These are phyloP conservation scores for Leccinum variicolor DNA, from an alignment of 768 basidiomycete species.

Conservation along the genomic window DNA sequence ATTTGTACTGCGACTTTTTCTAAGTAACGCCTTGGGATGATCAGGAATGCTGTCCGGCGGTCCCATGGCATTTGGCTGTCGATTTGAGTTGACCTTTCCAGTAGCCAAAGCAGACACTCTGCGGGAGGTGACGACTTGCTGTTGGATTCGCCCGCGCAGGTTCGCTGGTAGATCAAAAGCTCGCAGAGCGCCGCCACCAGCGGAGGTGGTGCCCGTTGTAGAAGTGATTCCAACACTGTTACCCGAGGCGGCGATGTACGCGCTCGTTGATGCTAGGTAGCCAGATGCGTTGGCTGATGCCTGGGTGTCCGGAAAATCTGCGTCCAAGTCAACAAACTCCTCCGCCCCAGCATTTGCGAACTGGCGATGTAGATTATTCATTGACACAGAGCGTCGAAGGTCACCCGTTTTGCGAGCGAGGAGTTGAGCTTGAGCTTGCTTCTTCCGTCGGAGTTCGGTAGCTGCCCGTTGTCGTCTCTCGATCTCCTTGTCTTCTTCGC, in stretches of 20 bases:
- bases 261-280: conserved; percentile 55
- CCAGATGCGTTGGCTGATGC: conserved; percentile 70
- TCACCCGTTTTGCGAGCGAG: conserved; percentile 41
- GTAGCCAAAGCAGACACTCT: conserved; percentile 37
- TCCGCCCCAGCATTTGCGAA: conserved; percentile 39
- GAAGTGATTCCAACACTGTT: conserved; percentile 94
- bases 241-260: conserved; percentile 88
- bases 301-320: conserved; percentile 31
- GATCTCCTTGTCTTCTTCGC: conserved; percentile 37
- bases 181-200: conserved; percentile 43
- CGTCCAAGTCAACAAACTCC: conserved; percentile 41
- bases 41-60: conserved; percentile 62
- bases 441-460: conserved; percentile 27
- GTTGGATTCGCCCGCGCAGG: conserved; percentile 54
- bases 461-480: conserved; percentile 26
- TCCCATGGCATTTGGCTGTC: conserved; percentile 50
- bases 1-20: conserved; percentile 80
- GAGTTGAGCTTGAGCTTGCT: conserved; percentile 27
- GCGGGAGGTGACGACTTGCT: conserved; percentile 66
- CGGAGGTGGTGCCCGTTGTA: conserved; percentile 82
- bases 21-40: conserved; percentile 45
- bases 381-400: conserved; percentile 69
- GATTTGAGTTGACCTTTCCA: conserved; percentile 25
- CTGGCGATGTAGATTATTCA: conserved; percentile 70
- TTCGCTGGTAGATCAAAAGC: conserved; percentile 49